A percentile compares a stretch with the other conserved stretches of the same genome.
Conservation (phyloP, 2,329 filamentous ascomycete genomes). For the Ustulina deusta region DNA sequence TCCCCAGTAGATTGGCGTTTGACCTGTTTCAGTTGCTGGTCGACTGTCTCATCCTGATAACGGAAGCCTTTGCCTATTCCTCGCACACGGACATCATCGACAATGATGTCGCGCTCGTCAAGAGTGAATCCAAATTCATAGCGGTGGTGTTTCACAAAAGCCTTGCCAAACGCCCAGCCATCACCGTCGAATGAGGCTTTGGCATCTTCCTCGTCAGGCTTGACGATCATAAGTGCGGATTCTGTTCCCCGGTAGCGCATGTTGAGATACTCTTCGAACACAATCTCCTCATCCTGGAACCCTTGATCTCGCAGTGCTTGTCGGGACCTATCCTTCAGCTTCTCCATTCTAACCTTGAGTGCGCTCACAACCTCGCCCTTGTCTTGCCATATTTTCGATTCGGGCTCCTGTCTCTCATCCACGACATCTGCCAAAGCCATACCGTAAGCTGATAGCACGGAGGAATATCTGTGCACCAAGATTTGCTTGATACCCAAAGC, state of each 20-base stretch:
- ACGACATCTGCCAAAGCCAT: conserved; percentile 95
- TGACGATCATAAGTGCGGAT: conserved; percentile 89
- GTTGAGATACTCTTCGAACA: conserved; percentile 93
- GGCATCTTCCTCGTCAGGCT: conserved; percentile 73
- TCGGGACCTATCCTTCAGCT: conserved; percentile 80
- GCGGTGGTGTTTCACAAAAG: conserved; percentile 87
- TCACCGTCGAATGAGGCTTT: conserved; percentile 70
- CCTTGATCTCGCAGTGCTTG: conserved; percentile 79
- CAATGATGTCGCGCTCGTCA: conserved; percentile 84
- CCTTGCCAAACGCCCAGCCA: conserved; percentile 84
- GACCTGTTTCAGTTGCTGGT: conserved; percentile 81
- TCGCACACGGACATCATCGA: conserved; percentile 89
- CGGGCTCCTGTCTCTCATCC: conserved; percentile 86
- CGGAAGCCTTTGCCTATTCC: conserved; percentile 91
- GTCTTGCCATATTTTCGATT: conserved; percentile 72
- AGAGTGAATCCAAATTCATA: conserved; percentile 95
- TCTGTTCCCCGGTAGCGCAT: conserved; percentile 93
- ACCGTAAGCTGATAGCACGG: conserved; percentile 88
- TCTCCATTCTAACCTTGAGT: conserved; percentile 79
- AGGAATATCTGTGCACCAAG: conserved; percentile 87
- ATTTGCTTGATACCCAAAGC: conserved; percentile 88
- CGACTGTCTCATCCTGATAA: conserved; percentile 82
- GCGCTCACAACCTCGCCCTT: conserved; percentile 68
- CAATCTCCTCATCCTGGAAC: conserved; percentile 78
- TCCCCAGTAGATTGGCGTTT: conserved; percentile 67